These are phyloP conservation scores for Huntiella moniliformis DNA, from an alignment of 2,329 filamentous ascomycete genomes.

Conservation along the genomic window DNA sequence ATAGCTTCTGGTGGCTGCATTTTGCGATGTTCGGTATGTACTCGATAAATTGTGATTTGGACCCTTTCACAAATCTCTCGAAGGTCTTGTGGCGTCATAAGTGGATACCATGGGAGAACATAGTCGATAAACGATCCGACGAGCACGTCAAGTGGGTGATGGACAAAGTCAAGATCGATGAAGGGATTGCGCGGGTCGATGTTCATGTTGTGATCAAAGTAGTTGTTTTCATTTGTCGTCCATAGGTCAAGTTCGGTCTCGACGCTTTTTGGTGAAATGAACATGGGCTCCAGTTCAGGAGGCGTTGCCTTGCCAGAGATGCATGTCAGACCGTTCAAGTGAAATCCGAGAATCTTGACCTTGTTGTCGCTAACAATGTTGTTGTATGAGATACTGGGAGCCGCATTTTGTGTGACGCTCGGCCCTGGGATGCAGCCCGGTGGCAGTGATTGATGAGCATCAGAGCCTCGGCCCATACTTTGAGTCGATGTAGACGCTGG, in stretches of 20 bases:
- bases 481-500: too few species aligned
- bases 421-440: too few species aligned
- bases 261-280: neutral
- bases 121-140: slow-evolving; percentile 12
- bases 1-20: slow-evolving; percentile 3
- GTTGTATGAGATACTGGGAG: neutral
- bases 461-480: too few species aligned
- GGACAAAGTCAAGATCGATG: slow-evolving; percentile 9
- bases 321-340: slow-evolving; percentile 9
- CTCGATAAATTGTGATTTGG: slow-evolving; percentile 1
- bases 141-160: slow-evolving; percentile 9
- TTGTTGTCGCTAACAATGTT: neutral
- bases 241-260: slow-evolving; percentile 1
- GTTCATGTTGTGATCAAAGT: neutral
- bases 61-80: slow-evolving; percentile 6
- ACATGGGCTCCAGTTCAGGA: slow-evolving; percentile 6
- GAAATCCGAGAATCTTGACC: slow-evolving; percentile 7
- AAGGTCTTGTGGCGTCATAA: slow-evolving; percentile 13
- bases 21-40: neutral
- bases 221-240: slow-evolving; percentile 10
- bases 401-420: too few species aligned
- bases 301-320: slow-evolving; percentile 2
- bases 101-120: slow-evolving; percentile 14
- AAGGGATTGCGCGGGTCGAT: neutral
- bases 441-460: too few species aligned